phyloP scores from a whole-genome alignment of 2,329 filamentous ascomycete species.

The Trichophaea hybrida region DNA sequence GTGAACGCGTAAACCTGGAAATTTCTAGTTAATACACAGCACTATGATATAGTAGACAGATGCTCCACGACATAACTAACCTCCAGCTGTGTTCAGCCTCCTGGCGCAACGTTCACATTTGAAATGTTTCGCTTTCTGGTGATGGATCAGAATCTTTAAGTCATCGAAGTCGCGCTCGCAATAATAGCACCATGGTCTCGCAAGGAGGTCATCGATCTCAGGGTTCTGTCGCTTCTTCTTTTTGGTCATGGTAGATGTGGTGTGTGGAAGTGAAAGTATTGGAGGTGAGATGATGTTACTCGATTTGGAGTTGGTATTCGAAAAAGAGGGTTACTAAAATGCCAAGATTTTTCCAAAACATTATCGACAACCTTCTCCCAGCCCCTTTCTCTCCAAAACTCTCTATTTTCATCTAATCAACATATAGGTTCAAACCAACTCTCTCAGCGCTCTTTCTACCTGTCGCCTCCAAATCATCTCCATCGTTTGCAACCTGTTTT shows the following conservation, averaged over 20 bases:
- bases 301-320: background rate
- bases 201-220: constrained; percentile 74
- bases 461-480: too few species aligned
- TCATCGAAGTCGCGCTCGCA: constrained; percentile 99
- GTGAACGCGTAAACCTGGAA: constrained; percentile 74
- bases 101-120: constrained; percentile 87
- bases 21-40: background rate
- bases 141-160: constrained; percentile 85
- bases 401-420: background rate
- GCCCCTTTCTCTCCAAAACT: background rate
- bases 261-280: background rate
- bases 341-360: background rate
- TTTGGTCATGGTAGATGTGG: constrained; percentile 45
- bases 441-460: too few species aligned
- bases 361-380: background rate
- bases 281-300: background rate
- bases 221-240: constrained; percentile 84
- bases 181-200: constrained; percentile 94
- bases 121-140: constrained; percentile 99
- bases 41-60: background rate
- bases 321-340: background rate
- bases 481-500: too few species aligned
- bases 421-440: too few species aligned
- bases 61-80: constrained; percentile 37
- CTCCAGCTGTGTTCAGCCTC: constrained; percentile 84